phyloP scores from a whole-genome alignment of 306 rosid genomes.

The Aeschynomene evenia region DNA sequence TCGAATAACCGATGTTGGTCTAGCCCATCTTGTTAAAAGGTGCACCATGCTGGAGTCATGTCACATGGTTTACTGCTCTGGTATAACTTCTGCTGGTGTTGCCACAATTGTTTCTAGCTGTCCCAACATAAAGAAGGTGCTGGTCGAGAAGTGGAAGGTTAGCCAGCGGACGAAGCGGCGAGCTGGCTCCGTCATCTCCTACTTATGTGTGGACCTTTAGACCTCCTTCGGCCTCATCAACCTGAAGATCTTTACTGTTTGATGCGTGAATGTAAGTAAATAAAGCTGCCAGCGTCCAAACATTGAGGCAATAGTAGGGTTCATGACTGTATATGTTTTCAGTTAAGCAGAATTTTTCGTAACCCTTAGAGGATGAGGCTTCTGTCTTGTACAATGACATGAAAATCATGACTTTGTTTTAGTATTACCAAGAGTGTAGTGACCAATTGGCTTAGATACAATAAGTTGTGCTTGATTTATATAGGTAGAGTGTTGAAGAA shows the following conservation, averaged over 20 bases:
- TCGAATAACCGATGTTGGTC: conserved; percentile 81
- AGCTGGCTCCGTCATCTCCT: conserved; percentile 76
- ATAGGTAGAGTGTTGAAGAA: neutral
- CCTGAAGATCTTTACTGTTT: neutral
- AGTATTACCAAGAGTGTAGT: conserved; percentile 22
- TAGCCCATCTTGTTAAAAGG: conserved; percentile 67
- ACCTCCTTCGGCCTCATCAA: neutral
- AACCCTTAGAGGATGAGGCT: neutral
- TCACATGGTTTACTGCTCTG: conserved; percentile 90
- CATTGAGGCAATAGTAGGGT: conserved; percentile 3
- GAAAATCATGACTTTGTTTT: neutral
- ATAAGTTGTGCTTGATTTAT: conserved; percentile 7
- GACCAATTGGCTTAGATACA: conserved; percentile 20
- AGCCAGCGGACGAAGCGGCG: conserved; percentile 84
- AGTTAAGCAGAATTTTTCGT: neutral
- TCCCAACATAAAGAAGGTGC: conserved; percentile 74
- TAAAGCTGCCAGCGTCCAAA: conserved; percentile 12
- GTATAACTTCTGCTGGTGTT: conserved; percentile 76
- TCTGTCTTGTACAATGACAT: conserved; percentile 14
- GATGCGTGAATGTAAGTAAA: conserved; percentile 12
- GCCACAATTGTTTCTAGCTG: conserved; percentile 88
- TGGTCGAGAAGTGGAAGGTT: conserved; percentile 97
- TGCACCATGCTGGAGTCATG: conserved; percentile 77
- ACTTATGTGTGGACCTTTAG: conserved; percentile 79
- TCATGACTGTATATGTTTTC: conserved; percentile 8